Evolutionary conservation across 345 rosid species (phyloP).

Genomic region (Citrus maxima): DNA sequence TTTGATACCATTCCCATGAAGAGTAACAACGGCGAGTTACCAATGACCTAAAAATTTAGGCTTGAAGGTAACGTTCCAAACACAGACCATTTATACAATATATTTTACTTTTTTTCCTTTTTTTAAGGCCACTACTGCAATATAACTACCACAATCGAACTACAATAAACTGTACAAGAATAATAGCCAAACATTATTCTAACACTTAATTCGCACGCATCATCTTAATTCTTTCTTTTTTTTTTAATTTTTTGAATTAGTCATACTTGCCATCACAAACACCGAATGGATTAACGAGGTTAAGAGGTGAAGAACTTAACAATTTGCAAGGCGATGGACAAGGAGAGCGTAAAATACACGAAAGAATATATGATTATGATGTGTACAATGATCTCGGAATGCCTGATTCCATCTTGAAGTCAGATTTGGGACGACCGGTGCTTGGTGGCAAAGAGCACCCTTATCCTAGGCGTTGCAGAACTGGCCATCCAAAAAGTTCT

Average conservation of each 20-base stretch:
- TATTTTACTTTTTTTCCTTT: no score
- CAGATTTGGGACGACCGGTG: neutral
- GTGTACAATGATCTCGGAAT: neutral
- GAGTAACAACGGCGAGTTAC: no score
- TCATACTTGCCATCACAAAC: neutral
- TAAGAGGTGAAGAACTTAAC: neutral
- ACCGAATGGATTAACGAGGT: neutral
- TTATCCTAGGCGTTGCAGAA: neutral
- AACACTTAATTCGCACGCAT: no score
- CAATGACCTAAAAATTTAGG: no score
- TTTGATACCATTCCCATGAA: no score
- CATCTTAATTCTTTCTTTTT: no score
- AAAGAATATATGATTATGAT: neutral
- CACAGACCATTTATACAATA: no score
- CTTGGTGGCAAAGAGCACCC: neutral
- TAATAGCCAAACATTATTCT: no score
- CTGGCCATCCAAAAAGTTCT: neutral
- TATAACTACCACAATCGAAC: no score
- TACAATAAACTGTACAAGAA: no score
- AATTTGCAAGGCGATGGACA: neutral
- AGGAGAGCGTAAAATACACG: neutral
- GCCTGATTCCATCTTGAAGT: neutral
- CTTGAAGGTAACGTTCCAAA: no score
- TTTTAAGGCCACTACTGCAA: no score
- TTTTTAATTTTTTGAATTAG: neutral